Evolutionary conservation across 1,284 basidiomycete genomes (phyloP), one percentile per base, ranked within the genome.

Genomic region (Irpex rosettiformis): DNA sequence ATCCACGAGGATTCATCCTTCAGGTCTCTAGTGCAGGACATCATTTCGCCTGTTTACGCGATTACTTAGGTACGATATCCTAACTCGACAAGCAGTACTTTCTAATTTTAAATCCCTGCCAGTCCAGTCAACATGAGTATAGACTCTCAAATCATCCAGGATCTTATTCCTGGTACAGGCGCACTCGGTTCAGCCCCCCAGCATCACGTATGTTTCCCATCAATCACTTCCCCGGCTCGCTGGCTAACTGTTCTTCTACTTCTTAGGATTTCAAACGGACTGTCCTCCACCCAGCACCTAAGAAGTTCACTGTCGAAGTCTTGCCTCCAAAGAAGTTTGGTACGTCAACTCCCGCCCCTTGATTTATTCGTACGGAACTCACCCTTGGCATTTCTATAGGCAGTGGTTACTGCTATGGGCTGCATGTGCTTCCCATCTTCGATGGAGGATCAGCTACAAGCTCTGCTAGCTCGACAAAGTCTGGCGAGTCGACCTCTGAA

Each of bases 261-360:
- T 37, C n/a, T 10, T 33, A 82, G 79, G 70, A 73, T 24, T 79
- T 74, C 72, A 86, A 86, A 67, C 72, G 85, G 56, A 85, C 85
- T 7, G 78, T 91, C 4, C 76, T 83, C 64, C 80, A 77, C 43
- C 67, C 77, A 27, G 76, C 88, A 6, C 89, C 89, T 16, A 72
- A 70, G n/a, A 72, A 75, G 51, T 91, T 91, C 62, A 67, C 73
- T 1, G 79, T 87, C 10, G 79, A 84, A 48, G 76, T 83, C 56
- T 75, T 90, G 4, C 68, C 75, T 2, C 80, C 86, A 7, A 72
- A 74, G 45, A 89, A 88, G 68, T 76, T 85, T 55, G 84, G 89
- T 85, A 58, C 49, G 52, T 54, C 42, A 7, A 18, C 10, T 11
- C 8, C 21, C 7, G 18, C n/a, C 52, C 49, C 49, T 49, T 53